Percentiles rank a stretch among this genome's conserved stretches.
These are phyloP conservation scores for Rhodotorula toruloides DNA, from an alignment of 768 basidiomycete species.

Conservation along the genomic window DNA sequence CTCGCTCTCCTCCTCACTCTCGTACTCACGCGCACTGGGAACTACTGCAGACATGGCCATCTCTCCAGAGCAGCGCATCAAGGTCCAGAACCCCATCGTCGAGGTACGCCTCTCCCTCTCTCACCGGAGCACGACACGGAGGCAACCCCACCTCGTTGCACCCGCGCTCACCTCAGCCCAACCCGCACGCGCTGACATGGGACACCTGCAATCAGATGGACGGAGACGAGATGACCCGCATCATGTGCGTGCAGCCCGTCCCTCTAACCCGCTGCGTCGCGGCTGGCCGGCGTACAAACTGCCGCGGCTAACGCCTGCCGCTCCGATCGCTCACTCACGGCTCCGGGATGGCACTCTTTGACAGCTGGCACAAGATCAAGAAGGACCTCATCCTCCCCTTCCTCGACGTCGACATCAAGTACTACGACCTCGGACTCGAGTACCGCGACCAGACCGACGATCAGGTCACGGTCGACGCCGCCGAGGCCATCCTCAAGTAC, in stretches of 20 bases:
- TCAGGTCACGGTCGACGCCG: slow-evolving; percentile 84
- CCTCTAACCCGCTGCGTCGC: no score
- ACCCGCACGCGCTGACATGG: not conserved
- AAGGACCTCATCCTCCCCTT: slow-evolving; percentile 87
- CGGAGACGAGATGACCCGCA: slow-evolving; percentile 83
- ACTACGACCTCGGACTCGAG: slow-evolving; percentile 54
- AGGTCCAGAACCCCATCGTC: slow-evolving; percentile 43
- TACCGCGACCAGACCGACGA: slow-evolving; percentile 95
- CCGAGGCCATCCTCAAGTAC: slow-evolving; percentile 88
- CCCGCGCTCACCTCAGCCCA: not conserved
- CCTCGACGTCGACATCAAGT: slow-evolving; percentile 87
- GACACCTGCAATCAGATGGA: slow-evolving; percentile 35
- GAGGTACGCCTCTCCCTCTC: slow-evolving; percentile 25
- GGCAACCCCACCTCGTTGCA: not conserved
- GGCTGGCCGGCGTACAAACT: slow-evolving; percentile 51
- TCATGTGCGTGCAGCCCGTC: slow-evolving; percentile 84
- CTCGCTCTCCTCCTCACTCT: not conserved
- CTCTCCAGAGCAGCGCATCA: slow-evolving; percentile 34
- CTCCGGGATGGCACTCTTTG: no score
- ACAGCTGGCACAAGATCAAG: slow-evolving; percentile 42
- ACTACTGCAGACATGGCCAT: slow-evolving; percentile 19
- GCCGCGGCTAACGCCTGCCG: not conserved
- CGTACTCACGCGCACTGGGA: not conserved
- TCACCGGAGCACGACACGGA: not conserved
- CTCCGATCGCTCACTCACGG: not conserved